phyloP scores from a whole-genome alignment of 495 filamentous ascomycete genomes.

The Glarea lozoyensis region DNA sequence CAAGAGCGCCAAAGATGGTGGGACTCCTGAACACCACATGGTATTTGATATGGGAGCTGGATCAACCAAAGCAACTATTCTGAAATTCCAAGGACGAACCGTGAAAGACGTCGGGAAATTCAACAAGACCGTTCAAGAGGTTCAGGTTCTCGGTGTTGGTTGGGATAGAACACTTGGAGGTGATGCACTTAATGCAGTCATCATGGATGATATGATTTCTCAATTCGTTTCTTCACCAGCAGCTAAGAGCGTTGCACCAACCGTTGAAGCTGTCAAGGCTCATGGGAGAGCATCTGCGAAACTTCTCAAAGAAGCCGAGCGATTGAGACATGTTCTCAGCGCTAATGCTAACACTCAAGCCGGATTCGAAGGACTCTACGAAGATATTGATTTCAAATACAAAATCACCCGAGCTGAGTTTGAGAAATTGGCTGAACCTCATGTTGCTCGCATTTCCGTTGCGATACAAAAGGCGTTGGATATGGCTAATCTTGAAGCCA shows the following conservation, averaged over 20 bases:
- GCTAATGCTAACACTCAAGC: slow-evolving; percentile 78
- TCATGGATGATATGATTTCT: slow-evolving; percentile 78
- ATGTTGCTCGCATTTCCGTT: slow-evolving; percentile 56
- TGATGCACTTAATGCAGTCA: slow-evolving; percentile 77
- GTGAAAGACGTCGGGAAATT: slow-evolving; percentile 89
- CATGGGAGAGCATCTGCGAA: slow-evolving; percentile 83
- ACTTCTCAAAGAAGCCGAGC: slow-evolving; percentile 86
- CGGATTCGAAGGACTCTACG: slow-evolving; percentile 79
- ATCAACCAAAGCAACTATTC: slow-evolving; percentile 87
- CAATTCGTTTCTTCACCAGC: slow-evolving; percentile 64
- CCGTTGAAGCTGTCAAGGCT: slow-evolving; percentile 47
- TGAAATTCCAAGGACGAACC: slow-evolving; percentile 79
- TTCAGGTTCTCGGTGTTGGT: slow-evolving; percentile 73
- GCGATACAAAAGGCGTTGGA: slow-evolving; percentile 69
- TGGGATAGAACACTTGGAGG: slow-evolving; percentile 90
- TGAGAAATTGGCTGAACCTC: slow-evolving; percentile 66
- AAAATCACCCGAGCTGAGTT: slow-evolving; percentile 77
- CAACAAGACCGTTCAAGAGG: slow-evolving; percentile 96
- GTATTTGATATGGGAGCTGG: slow-evolving; percentile 98
- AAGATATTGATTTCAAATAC: slow-evolving; percentile 88
- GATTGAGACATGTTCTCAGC: slow-evolving; percentile 79
- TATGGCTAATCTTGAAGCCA: slow-evolving; percentile 59
- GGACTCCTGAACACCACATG: slow-evolving; percentile 84
- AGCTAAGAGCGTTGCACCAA: slow-evolving; percentile 57
- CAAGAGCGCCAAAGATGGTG: slow-evolving; percentile 71